Evolutionary conservation across 768 basidiomycete genomes (phyloP).

Genomic region (Jaapia argillacea): DNA sequence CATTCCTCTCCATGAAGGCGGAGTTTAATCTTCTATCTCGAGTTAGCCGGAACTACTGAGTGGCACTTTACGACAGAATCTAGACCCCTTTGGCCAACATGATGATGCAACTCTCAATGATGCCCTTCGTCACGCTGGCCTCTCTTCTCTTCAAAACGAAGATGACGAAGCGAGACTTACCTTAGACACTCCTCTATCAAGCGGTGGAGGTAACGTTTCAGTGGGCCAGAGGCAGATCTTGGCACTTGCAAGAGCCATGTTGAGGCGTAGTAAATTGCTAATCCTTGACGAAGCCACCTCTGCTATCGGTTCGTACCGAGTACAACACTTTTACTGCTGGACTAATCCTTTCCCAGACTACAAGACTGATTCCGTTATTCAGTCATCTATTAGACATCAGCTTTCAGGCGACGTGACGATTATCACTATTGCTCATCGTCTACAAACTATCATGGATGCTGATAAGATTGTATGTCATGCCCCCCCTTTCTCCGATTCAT

Average conservation of each 20-base stretch:
- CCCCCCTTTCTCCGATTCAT: background rate
- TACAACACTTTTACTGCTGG: background rate
- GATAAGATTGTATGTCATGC: conserved; percentile 27
- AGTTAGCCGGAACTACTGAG: conserved; percentile 40
- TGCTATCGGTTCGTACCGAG: background rate
- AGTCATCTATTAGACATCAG: conserved; percentile 24
- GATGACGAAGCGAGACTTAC: conserved; percentile 27
- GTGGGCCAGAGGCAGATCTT: conserved; percentile 36
- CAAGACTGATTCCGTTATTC: conserved; percentile 29
- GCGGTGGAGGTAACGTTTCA: conserved; percentile 21
- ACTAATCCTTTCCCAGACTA: conserved; percentile 24
- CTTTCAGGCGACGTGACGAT: conserved; percentile 21
- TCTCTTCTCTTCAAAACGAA: conserved; percentile 27
- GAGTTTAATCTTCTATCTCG: conserved; percentile 30
- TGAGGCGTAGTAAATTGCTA: conserved; percentile 32
- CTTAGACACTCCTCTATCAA: conserved; percentile 33
- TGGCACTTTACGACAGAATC: conserved; percentile 45
- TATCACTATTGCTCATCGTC: conserved; percentile 31
- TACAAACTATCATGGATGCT: conserved; percentile 30
- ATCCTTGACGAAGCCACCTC: conserved; percentile 31
- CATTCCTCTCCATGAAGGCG: background rate
- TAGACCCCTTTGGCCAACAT: conserved; percentile 49
- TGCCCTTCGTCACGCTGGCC: background rate
- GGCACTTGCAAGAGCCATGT: conserved; percentile 33
- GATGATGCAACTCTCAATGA: conserved; percentile 27